These are phyloP conservation scores for Sphaerulina populicola DNA, from an alignment of 2,329 filamentous ascomycete genomes.

Conservation along the genomic window DNA sequence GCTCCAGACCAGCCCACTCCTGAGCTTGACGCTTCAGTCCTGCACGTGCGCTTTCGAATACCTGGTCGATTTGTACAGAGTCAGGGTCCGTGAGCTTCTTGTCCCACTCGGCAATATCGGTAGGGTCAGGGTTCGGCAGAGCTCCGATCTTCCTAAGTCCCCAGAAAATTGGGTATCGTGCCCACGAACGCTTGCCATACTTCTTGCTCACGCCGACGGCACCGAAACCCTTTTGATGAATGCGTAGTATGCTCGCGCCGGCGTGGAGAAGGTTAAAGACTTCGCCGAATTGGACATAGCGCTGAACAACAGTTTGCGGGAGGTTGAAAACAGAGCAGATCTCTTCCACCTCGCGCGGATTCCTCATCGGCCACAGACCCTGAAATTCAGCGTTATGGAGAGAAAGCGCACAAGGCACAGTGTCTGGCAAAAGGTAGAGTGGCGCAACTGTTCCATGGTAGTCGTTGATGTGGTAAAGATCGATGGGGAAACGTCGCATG, in stretches of 20 bases:
- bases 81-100: constrained; percentile 45
- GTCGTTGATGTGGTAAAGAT: constrained; percentile 60
- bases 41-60: constrained; percentile 47
- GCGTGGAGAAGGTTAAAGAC: constrained; percentile 62
- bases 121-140: constrained; percentile 58
- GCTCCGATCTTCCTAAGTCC: constrained; percentile 54
- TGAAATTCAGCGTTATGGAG: constrained; percentile 64
- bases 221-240: constrained; percentile 60
- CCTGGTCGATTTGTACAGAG: constrained; percentile 46
- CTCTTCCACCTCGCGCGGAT: constrained; percentile 52
- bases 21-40: constrained; percentile 54
- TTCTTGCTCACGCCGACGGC: constrained; percentile 61
- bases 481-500: constrained; percentile 54
- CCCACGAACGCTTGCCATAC: constrained; percentile 58
- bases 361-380: constrained; percentile 60
- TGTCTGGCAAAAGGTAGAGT: constrained; percentile 55
- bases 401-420: constrained; percentile 54
- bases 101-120: constrained; percentile 55
- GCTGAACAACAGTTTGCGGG: constrained; percentile 47
- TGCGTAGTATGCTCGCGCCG: constrained; percentile 56
- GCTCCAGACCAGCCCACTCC: constrained; percentile 57
- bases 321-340: constrained; percentile 59
- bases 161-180: constrained; percentile 63
- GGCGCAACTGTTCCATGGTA: constrained; percentile 57
- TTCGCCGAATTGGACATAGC: constrained; percentile 60